Percentiles rank a stretch among this genome's conserved stretches.
phyloP scores from a whole-genome alignment of 2,329 filamentous ascomycete genomes.

The Penicillium sclerotigenum region DNA sequence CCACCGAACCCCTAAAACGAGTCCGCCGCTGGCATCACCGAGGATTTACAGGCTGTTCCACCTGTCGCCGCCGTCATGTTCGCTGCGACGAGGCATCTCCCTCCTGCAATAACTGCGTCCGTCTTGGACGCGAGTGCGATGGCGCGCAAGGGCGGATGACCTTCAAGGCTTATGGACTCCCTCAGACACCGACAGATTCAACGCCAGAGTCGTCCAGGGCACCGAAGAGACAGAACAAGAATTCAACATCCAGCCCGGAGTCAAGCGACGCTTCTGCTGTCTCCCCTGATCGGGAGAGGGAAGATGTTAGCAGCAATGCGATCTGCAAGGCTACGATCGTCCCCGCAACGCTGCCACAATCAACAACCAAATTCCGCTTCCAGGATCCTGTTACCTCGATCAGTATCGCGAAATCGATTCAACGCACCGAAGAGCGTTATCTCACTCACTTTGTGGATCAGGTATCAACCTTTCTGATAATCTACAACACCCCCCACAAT shows the following conservation, averaged over 20 bases:
- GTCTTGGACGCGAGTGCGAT: slow-evolving; percentile 34
- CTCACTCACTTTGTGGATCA: slow-evolving; percentile 37
- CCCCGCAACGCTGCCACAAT: slow-evolving; percentile 22
- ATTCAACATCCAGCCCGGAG: slow-evolving; percentile 6
- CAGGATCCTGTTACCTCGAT: slow-evolving; percentile 25
- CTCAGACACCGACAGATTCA: slow-evolving; percentile 13
- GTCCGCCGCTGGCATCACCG: slow-evolving; percentile 43
- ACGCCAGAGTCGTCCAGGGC: slow-evolving; percentile 12
- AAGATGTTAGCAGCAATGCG: slow-evolving; percentile 8
- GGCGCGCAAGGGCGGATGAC: slow-evolving; percentile 38
- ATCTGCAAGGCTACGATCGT: slow-evolving; percentile 24
- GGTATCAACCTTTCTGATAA: slow-evolving; percentile 34
- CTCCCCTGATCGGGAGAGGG: slow-evolving; percentile 6
- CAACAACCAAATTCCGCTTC: slow-evolving; percentile 25
- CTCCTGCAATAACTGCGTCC: slow-evolving; percentile 39
- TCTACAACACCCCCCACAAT: slow-evolving; percentile 38
- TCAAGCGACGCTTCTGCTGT: slow-evolving; percentile 11
- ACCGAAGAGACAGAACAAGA: slow-evolving; percentile 23
- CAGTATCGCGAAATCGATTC: slow-evolving; percentile 21
- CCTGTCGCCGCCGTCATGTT: slow-evolving; percentile 41
- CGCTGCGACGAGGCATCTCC: slow-evolving; percentile 39
- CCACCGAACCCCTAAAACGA: slow-evolving; percentile 25
- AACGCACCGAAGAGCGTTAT: slow-evolving; percentile 32
- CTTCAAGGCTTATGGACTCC: slow-evolving; percentile 38
- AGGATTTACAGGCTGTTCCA: slow-evolving; percentile 43